Conservation (phyloP, 2,329 filamentous ascomycete genomes). For the Chaetothyriales sp. region DNA sequence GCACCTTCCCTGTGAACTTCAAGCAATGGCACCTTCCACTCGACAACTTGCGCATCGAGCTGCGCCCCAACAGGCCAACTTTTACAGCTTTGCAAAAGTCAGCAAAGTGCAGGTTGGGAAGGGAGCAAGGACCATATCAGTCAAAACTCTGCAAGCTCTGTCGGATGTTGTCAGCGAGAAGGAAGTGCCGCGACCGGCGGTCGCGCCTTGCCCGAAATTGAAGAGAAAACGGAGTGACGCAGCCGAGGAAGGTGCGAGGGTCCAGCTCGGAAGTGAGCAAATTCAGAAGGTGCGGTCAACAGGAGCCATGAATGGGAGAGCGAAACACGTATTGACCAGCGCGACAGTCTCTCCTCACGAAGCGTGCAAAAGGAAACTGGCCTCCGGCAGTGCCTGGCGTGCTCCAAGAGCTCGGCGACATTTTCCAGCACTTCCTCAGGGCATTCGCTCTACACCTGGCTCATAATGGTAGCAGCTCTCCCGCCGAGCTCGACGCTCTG, state of each 20-base stretch:
- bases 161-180: neutral
- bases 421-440: conserved; percentile 41
- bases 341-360: neutral
- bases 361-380: neutral
- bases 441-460: conserved; percentile 55
- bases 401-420: conserved; percentile 5
- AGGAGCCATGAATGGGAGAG: neutral
- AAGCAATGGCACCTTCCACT: conserved; percentile 14
- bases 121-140: conserved; percentile 1
- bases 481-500: conserved; percentile 50
- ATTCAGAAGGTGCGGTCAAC: neutral
- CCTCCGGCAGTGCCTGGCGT: neutral
- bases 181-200: neutral
- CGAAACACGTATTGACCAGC: neutral
- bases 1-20: conserved; percentile 8
- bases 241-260: neutral
- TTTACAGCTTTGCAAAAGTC: conserved; percentile 10
- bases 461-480: conserved; percentile 50
- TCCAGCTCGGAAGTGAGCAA: neutral
- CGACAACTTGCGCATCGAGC: conserved; percentile 7
- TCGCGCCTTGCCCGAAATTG: neutral
- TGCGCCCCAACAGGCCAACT: conserved; percentile 9
- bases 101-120: conserved; percentile 4
- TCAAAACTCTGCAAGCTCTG: neutral
- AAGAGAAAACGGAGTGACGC: neutral